A percentile compares a stretch with the other conserved stretches of the same genome.
phyloP scores from a whole-genome alignment of 2,329 filamentous ascomycete species.

The Tolypocladium capitatum region DNA sequence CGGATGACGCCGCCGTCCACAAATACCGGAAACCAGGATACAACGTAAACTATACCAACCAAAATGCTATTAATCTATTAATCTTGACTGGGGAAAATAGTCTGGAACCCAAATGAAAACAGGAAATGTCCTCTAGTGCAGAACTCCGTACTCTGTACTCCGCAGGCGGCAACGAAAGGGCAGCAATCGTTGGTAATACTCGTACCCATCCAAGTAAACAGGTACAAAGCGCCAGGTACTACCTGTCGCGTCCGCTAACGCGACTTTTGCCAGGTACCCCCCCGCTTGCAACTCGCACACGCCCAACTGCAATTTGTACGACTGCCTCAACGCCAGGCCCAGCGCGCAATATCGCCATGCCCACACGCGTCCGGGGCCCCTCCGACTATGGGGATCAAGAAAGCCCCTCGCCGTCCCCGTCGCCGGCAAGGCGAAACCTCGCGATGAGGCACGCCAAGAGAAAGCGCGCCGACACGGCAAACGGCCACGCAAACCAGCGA shows the following conservation, averaged over 20 bases:
- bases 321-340: background rate
- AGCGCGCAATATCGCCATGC: conserved; percentile 8
- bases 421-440: conserved; percentile 9
- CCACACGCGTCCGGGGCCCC: conserved; percentile 10
- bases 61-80: no score
- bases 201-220: no score
- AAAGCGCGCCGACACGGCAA: conserved; percentile 16
- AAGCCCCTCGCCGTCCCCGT: conserved; percentile 7
- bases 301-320: background rate
- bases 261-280: background rate
- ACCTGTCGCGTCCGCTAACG: background rate
- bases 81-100: no score
- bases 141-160: no score
- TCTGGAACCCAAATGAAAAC: background rate
- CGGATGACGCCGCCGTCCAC: no score
- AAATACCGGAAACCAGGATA: no score
- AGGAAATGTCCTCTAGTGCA: no score
- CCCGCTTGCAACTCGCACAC: background rate
- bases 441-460: conserved; percentile 18
- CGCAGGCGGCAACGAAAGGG: no score
- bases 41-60: no score
- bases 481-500: conserved; percentile 10
- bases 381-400: conserved; percentile 8
- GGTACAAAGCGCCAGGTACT: no score
- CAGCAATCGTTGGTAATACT: no score